Conservation (phyloP, 306 rosid genomes). For the Herpetospermum pedunculosum region DNA sequence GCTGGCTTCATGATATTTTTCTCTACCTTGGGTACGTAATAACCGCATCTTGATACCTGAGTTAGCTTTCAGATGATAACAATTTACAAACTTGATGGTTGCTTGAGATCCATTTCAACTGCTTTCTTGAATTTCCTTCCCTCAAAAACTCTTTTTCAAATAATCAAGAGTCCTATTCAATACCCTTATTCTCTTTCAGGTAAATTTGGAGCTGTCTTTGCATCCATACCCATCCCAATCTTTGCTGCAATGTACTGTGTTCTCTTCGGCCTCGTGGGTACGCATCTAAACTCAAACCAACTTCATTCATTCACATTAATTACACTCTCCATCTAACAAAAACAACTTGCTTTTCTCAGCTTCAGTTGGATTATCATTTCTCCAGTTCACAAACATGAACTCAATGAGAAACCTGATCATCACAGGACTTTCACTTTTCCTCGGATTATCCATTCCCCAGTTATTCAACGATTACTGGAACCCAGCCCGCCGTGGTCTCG, state of each 20-base stretch:
- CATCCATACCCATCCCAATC: constrained; percentile 87
- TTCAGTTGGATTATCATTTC: constrained; percentile 86
- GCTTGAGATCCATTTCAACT: too few species aligned
- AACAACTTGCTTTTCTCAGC: constrained; percentile 34
- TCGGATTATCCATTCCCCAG: constrained; percentile 84
- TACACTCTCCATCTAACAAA: constrained; percentile 10
- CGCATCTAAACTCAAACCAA: constrained; percentile 13
- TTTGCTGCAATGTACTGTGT: constrained; percentile 77
- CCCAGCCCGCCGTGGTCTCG: constrained; percentile 52
- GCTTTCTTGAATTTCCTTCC: neutral
- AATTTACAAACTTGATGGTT: neutral
- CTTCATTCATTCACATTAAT: neutral
- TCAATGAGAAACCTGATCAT: constrained; percentile 94
- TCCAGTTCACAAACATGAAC: constrained; percentile 93
- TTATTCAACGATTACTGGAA: constrained; percentile 61
- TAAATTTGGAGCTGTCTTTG: constrained; percentile 95
- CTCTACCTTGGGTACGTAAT: constrained; percentile 57
- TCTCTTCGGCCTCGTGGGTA: constrained; percentile 90
- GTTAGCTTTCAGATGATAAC: neutral
- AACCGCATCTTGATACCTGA: neutral
- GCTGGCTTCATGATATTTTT: constrained; percentile 98
- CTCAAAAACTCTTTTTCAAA: neutral
- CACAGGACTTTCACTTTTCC: constrained; percentile 73
- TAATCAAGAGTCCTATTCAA: too few species aligned
- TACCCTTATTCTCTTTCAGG: constrained; percentile 49